These are phyloP conservation scores for Glarea lozoyensis DNA, from an alignment of 495 filamentous ascomycete species.

Conservation along the genomic window DNA sequence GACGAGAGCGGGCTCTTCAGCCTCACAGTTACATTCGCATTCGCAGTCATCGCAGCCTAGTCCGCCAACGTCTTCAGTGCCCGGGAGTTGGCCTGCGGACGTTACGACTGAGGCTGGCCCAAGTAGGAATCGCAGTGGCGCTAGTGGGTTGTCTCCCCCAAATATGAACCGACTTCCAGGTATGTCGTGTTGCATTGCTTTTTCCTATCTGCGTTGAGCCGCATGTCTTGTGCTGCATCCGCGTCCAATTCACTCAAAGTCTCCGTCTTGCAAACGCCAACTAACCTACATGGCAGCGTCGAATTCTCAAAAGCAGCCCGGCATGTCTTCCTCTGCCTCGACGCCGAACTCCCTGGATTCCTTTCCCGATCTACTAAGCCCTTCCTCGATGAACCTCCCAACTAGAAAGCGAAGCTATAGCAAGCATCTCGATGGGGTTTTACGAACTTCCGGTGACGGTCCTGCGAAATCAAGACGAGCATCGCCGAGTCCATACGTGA, in stretches of 20 bases:
- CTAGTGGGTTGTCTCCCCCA: background rate
- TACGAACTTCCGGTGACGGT: background rate
- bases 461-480: slow-evolving; percentile 26
- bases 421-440: slow-evolving; percentile 18
- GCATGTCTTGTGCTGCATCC: slow-evolving; percentile 1
- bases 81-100: background rate
- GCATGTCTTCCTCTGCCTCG: slow-evolving; percentile 15
- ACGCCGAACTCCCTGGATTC: slow-evolving; percentile 13
- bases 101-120: too few relatives aligned
- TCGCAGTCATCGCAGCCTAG: background rate
- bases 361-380: slow-evolving; percentile 4
- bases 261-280: slow-evolving; percentile 13
- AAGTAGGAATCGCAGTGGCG: too few relatives aligned
- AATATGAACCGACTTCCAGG: slow-evolving; percentile 4
- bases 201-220: background rate
- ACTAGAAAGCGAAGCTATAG: slow-evolving; percentile 29
- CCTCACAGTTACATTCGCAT: background rate
- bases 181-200: slow-evolving; percentile 9
- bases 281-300: slow-evolving; percentile 3
- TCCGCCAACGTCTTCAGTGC: background rate
- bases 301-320: background rate
- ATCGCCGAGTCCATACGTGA: slow-evolving; percentile 25
- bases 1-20: background rate
- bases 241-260: background rate
- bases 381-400: slow-evolving; percentile 12